Conservation (phyloP, 345 rosid species). For the Boechera retrofracta region DNA sequence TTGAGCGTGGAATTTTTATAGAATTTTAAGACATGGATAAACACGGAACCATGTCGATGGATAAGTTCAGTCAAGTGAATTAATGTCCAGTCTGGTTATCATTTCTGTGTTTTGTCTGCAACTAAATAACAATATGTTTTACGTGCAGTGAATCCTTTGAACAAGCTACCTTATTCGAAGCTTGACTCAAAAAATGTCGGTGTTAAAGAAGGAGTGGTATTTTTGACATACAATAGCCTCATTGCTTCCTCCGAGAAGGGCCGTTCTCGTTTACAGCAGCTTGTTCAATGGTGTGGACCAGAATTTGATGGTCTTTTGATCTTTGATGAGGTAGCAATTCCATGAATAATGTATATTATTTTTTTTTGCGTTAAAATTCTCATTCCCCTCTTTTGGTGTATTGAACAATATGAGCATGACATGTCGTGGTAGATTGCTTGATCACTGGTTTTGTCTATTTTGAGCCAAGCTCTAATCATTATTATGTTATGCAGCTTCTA, state of each 20-base stretch:
- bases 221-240: slow-evolving; percentile 95
- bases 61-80: slow-evolving; percentile 29
- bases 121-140: slow-evolving; percentile 35
- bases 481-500: slow-evolving; percentile 43
- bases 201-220: slow-evolving; percentile 86
- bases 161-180: slow-evolving; percentile 96
- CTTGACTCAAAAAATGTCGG: slow-evolving; percentile 95
- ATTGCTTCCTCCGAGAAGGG: slow-evolving; percentile 99
- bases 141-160: slow-evolving; percentile 91
- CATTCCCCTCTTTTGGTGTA: slow-evolving; percentile 6
- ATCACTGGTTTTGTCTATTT: slow-evolving; percentile 10
- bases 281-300: slow-evolving; percentile 96
- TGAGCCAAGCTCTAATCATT: slow-evolving; percentile 18
- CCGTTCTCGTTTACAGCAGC: slow-evolving; percentile 97
- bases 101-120: slow-evolving; percentile 22
- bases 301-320: slow-evolving; percentile 88
- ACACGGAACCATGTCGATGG: background rate
- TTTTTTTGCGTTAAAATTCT: slow-evolving; percentile 20
- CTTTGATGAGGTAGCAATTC: slow-evolving; percentile 80
- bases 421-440: slow-evolving; percentile 29
- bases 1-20: background rate
- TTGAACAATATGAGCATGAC: slow-evolving; percentile 35
- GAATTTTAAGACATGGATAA: slow-evolving; percentile 4
- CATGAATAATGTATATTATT: slow-evolving; percentile 32
- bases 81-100: slow-evolving; percentile 20